Percentiles rank a stretch among this genome's conserved stretches.
These are phyloP conservation scores for Phytopythium cucurbitacearum DNA, from an alignment of 352 stramenopile genomes.

Conservation along the genomic window DNA sequence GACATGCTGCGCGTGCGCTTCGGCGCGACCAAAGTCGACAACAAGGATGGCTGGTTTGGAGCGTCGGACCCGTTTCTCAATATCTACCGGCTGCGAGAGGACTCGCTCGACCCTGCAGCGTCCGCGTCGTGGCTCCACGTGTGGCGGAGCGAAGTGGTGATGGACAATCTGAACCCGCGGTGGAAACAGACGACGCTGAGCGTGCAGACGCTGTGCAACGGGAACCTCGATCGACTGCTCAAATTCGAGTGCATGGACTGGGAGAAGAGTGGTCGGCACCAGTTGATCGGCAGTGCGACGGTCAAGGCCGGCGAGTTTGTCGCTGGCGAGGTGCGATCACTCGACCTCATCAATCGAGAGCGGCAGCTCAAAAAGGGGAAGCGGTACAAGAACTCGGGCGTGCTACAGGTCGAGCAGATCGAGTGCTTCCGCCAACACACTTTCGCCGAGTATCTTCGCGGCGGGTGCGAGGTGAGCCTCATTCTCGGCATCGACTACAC, in stretches of 20 bases:
- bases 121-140: slow-evolving; percentile 55
- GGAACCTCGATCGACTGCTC: slow-evolving; percentile 41
- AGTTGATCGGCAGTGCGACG: slow-evolving; percentile 57
- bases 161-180: slow-evolving; percentile 63
- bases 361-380: slow-evolving; percentile 67
- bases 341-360: slow-evolving; percentile 66
- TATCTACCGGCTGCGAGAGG: slow-evolving; percentile 59
- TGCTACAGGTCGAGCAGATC: slow-evolving; percentile 48
- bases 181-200: slow-evolving; percentile 54
- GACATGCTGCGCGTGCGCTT: slow-evolving; percentile 66
- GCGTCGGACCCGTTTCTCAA: slow-evolving; percentile 74
- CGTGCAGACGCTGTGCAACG: slow-evolving; percentile 69
- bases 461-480: slow-evolving; percentile 69
- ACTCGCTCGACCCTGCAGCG: slow-evolving; percentile 22
- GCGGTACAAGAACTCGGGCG: slow-evolving; percentile 68
- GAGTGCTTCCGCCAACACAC: slow-evolving; percentile 65
- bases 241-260: slow-evolving; percentile 81
- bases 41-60: slow-evolving; percentile 80
- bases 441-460: slow-evolving; percentile 67
- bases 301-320: slow-evolving; percentile 57
- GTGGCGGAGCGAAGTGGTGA: slow-evolving; percentile 61
- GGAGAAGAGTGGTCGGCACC: slow-evolving; percentile 63
- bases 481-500: slow-evolving; percentile 84
- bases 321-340: slow-evolving; percentile 36
- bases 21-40: slow-evolving; percentile 58